Evolutionary conservation across 805 yeast species (phyloP).

Genomic region (Candida koratica): DNA sequence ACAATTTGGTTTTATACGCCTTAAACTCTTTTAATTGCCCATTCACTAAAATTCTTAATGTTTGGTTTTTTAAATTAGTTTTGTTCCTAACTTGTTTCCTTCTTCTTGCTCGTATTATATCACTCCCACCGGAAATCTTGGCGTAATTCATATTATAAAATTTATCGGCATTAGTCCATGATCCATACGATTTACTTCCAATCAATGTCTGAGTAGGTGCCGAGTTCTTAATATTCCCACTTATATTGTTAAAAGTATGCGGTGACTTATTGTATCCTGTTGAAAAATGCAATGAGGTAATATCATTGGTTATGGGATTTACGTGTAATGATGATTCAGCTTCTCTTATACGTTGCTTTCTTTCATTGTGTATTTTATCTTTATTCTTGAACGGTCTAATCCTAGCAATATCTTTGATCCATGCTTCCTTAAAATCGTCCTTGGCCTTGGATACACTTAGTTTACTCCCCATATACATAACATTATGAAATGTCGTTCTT

Average conservation of each 20-base stretch:
- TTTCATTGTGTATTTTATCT: slow-evolving; percentile 24
- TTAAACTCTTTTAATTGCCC: slow-evolving; percentile 55
- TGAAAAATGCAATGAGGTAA: slow-evolving; percentile 15
- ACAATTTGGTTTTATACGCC: slow-evolving; percentile 71
- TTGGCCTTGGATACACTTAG: slow-evolving; percentile 61
- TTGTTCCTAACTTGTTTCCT: slow-evolving; percentile 52
- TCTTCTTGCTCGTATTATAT: slow-evolving; percentile 54
- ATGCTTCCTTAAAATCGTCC: slow-evolving; percentile 43
- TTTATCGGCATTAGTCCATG: slow-evolving; percentile 29
- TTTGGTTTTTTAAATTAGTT: slow-evolving; percentile 45
- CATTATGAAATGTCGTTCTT: slow-evolving; percentile 59
- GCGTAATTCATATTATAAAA: slow-evolving; percentile 23
- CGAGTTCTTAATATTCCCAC: slow-evolving; percentile 34
- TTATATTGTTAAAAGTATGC: slow-evolving; percentile 29
- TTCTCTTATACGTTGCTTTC: slow-evolving; percentile 43
- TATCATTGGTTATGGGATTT: slow-evolving; percentile 21
- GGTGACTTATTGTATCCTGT: slow-evolving; percentile 31
- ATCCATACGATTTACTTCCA: slow-evolving; percentile 35
- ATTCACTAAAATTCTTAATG: slow-evolving; percentile 60
- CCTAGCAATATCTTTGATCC: slow-evolving; percentile 45
- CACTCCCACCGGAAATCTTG: slow-evolving; percentile 33
- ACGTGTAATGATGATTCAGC: slow-evolving; percentile 23
- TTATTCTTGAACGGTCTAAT: slow-evolving; percentile 24
- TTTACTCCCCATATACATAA: slow-evolving; percentile 69
- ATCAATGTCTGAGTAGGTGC: slow-evolving; percentile 27